Percentiles rank a stretch among this genome's conserved stretches.
phyloP scores from a whole-genome alignment of 768 basidiomycete genomes.

The Kwoniella europaea region DNA sequence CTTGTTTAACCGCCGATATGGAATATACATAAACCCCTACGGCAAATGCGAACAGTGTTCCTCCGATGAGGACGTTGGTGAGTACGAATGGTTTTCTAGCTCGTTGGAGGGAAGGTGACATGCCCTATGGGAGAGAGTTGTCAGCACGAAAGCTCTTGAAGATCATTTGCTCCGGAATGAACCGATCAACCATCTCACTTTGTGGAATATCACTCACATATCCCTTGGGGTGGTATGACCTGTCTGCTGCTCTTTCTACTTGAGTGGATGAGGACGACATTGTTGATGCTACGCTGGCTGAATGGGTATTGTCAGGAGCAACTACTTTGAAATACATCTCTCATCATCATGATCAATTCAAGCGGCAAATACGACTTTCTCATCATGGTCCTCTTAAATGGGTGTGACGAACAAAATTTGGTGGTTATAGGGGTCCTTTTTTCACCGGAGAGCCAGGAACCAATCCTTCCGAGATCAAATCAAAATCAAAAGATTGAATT shows the following conservation, averaged over 20 bases:
- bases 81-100: conserved; percentile 83
- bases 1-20: conserved; percentile 90
- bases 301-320: neutral
- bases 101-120: conserved; percentile 85
- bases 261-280: conserved; percentile 7
- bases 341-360: neutral
- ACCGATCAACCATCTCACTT: conserved; percentile 4
- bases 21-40: conserved; percentile 88
- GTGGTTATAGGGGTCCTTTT: too few relatives aligned
- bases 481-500: neutral
- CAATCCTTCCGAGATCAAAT: neutral
- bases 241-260: conserved; percentile 23
- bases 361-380: neutral
- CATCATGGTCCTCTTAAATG: neutral
- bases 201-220: conserved; percentile 29
- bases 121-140: conserved; percentile 64
- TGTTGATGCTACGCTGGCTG: neutral
- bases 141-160: too few relatives aligned
- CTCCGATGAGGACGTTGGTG: conserved; percentile 78
- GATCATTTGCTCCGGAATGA: neutral
- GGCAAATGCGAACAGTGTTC: conserved; percentile 72
- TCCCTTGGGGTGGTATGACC: conserved; percentile 40
- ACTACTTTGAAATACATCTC: neutral
- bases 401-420: too few relatives aligned
- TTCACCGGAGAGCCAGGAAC: neutral